These are phyloP conservation scores for Fusarium sp. DNA, from an alignment of 2,329 filamentous ascomycete genomes.

Conservation along the genomic window DNA sequence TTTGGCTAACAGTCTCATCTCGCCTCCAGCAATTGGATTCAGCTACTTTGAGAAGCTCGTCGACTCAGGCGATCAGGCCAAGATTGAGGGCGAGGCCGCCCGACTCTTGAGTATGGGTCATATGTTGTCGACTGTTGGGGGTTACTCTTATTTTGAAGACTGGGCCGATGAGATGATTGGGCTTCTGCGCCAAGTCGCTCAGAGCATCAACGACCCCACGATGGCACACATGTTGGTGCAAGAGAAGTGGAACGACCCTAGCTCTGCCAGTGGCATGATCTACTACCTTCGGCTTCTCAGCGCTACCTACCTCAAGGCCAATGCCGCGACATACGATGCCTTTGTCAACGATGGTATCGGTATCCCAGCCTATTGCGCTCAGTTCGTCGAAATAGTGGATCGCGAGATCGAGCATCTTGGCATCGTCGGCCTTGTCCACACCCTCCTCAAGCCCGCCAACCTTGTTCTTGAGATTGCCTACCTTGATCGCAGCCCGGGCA, in stretches of 20 bases:
- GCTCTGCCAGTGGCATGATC: constrained; percentile 78
- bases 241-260: constrained; percentile 78
- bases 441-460: constrained; percentile 81
- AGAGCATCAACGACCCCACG: constrained; percentile 68
- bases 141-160: constrained; percentile 78
- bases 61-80: constrained; percentile 70
- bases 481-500: constrained; percentile 84
- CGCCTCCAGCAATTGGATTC: constrained; percentile 81
- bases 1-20: constrained; percentile 23
- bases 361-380: constrained; percentile 75
- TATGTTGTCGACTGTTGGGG: constrained; percentile 76
- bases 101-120: constrained; percentile 78
- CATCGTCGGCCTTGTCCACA: constrained; percentile 78
- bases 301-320: constrained; percentile 83
- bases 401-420: constrained; percentile 94
- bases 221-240: constrained; percentile 65
- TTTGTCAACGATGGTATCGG: constrained; percentile 74
- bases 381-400: constrained; percentile 77
- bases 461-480: constrained; percentile 90
- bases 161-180: constrained; percentile 81
- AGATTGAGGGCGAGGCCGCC: constrained; percentile 75
- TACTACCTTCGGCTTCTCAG: constrained; percentile 88
- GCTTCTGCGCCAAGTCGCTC: constrained; percentile 72
- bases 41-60: constrained; percentile 91
- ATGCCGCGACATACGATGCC: constrained; percentile 74